Evolutionary conservation across 768 basidiomycete species (phyloP).

Genomic region (Saitozyma podzolica): DNA sequence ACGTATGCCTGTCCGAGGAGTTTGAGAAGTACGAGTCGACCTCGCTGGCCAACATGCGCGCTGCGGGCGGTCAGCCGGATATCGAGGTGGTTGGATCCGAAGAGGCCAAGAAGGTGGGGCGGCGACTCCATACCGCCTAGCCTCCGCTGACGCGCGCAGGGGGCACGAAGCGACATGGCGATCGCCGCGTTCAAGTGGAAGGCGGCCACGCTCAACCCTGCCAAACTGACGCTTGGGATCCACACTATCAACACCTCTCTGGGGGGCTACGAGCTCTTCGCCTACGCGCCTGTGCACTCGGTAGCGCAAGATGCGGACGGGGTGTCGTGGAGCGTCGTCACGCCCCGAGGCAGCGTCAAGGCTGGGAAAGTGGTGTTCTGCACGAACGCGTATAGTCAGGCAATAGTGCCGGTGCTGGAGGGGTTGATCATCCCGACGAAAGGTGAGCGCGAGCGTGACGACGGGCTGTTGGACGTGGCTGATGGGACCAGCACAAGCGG

Average conservation of each 20-base stretch:
- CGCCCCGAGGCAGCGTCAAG: conserved; percentile 65
- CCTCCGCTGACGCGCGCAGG: conserved; percentile 1
- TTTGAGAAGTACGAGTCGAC: conserved; percentile 33
- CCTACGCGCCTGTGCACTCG: conserved; percentile 47
- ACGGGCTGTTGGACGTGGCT: neutral
- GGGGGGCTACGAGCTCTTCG: conserved; percentile 28
- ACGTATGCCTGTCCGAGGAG: conserved; percentile 37
- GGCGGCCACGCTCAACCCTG: conserved; percentile 37
- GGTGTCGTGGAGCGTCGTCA: conserved; percentile 61
- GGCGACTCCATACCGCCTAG: neutral
- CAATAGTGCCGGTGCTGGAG: conserved; percentile 69
- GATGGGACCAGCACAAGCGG: conserved; percentile 25
- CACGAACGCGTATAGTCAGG: conserved; percentile 78
- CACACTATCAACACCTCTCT: conserved; percentile 16
- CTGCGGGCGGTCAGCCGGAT: conserved; percentile 19
- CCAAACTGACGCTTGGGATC: conserved; percentile 28
- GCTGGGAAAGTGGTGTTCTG: conserved; percentile 76
- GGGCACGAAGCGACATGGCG: conserved; percentile 12
- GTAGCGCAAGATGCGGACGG: conserved; percentile 9
- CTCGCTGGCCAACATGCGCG: conserved; percentile 22
- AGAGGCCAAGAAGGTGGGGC: conserved; percentile 6
- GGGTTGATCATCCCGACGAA: conserved; percentile 35
- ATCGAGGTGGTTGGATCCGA: conserved; percentile 17
- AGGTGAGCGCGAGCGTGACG: neutral
- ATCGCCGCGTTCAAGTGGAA: conserved; percentile 27